Evolutionary conservation across 2,329 filamentous ascomycete genomes (phyloP), one percentile per base, ranked within the genome.

Genomic region (Curvularia lunata): DNA sequence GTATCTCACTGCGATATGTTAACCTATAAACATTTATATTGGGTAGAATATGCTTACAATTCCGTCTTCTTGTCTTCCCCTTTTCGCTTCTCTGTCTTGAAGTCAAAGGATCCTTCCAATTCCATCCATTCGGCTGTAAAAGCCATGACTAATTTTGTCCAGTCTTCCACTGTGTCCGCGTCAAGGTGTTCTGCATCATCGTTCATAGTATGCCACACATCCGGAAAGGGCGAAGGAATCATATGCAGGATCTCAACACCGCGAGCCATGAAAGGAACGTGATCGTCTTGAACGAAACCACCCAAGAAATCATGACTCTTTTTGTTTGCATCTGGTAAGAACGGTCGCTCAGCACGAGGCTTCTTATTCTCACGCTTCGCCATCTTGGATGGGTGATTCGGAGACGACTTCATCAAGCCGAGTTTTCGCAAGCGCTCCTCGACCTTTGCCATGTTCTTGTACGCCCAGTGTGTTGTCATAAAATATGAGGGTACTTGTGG

Each of bases 71-170:
- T 67, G 12, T 38, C 54, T 34, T 56, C 52, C 8, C 54, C 59
- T 43, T 53, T 62, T 57, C 66, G 58, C 50, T 58, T 63, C 30
- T 62, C 58, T 25, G 56, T 52, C 28, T 65, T 67, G 53, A 63
- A 58, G 40, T 75, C 69, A 52, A 77, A 72, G 48, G 68, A 73
- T 13, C 72, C 73, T 38, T 77, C 74, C 54, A 77, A 55, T 19
- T 96, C 93, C 86, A 99, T 88, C 92, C 94, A 99, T 78, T 98
- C 94, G 0, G 90, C 91, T 16, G 88, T 85, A 78, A 99, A 99
- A 0, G 88, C 93, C 5, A 91, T 89, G 7, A 94, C 82, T 34
- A 99, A 87, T 74, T 86, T 88, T 19, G 91, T 87, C 95, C 95
- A 99, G 75, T 99, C 95, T 68, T 91, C 86, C 21, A 93, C 86